phyloP scores from a whole-genome alignment of 257 asterid genomes.

The Gentiana macrophylla region DNA sequence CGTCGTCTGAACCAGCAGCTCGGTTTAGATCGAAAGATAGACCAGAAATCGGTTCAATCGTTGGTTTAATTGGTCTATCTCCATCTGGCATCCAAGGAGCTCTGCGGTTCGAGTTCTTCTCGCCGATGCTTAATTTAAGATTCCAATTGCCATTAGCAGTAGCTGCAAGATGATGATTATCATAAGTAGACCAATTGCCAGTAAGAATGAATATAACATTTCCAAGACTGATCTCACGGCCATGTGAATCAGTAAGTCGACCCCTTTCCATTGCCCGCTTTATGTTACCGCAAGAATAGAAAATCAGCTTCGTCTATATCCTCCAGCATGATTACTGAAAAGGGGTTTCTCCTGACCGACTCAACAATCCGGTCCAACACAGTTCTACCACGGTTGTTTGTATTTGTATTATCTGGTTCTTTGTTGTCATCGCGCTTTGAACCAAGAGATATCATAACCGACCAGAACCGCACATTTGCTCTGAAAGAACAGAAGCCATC shows the following conservation, averaged over 20 bases:
- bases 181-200: conserved; percentile 68
- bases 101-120: conserved; percentile 42
- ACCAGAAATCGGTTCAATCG: conserved; percentile 34
- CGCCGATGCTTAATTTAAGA: conserved; percentile 43
- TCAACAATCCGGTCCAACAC: conserved; percentile 69
- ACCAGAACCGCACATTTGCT: conserved; percentile 49
- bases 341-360: conserved; percentile 62
- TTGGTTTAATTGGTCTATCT: conserved; percentile 27
- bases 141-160: conserved; percentile 46
- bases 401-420: conserved; percentile 19
- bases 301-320: conserved; percentile 70
- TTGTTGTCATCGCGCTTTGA: conserved; percentile 31
- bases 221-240: conserved; percentile 81
- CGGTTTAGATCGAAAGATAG: conserved; percentile 68
- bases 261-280: conserved; percentile 73
- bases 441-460: conserved; percentile 49
- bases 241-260: conserved; percentile 64
- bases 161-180: conserved; percentile 25
- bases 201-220: conserved; percentile 62
- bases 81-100: conserved; percentile 40
- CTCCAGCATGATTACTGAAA: conserved; percentile 70
- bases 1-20: conserved; percentile 33
- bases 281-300: conserved; percentile 47
- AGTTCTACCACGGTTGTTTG: conserved; percentile 60
- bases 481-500: conserved; percentile 68